Evolutionary conservation across 495 filamentous ascomycete species (phyloP).

Genomic region (Stereocaulon alpinum): DNA sequence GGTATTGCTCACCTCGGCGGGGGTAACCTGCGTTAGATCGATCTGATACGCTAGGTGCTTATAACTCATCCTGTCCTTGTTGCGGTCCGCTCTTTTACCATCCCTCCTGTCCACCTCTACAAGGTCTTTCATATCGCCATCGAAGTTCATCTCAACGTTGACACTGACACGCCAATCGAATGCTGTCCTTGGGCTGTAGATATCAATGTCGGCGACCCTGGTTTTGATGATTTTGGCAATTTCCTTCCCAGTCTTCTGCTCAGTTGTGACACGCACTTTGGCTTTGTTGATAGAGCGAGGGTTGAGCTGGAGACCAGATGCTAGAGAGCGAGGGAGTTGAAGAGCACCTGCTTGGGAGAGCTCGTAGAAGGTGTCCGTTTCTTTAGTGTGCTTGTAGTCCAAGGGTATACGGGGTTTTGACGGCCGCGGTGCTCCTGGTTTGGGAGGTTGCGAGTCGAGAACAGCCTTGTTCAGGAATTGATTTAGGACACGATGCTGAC

Average conservation of each 20-base stretch:
- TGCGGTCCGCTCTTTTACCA: slow-evolving; percentile 48
- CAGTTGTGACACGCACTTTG: slow-evolving; percentile 67
- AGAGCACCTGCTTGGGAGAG: slow-evolving; percentile 45
- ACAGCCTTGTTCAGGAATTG: slow-evolving; percentile 66
- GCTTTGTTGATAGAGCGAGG: slow-evolving; percentile 42
- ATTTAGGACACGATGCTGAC: slow-evolving; percentile 69
- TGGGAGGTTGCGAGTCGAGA: slow-evolving; percentile 38
- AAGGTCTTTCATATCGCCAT: slow-evolving; percentile 53
- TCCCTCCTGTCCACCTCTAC: slow-evolving; percentile 31
- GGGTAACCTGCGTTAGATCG: slow-evolving; percentile 80
- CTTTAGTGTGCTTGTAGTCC: slow-evolving; percentile 67
- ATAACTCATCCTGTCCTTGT: slow-evolving; percentile 85
- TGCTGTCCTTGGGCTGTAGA: slow-evolving; percentile 57
- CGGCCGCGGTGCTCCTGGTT: slow-evolving; percentile 32
- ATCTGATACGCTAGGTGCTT: slow-evolving; percentile 73
- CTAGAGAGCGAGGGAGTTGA: slow-evolving; percentile 44
- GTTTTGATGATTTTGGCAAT: slow-evolving; percentile 82
- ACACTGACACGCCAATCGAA: slow-evolving; percentile 85
- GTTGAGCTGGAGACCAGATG: slow-evolving; percentile 45
- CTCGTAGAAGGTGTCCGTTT: slow-evolving; percentile 73
- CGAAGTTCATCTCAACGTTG: slow-evolving; percentile 79
- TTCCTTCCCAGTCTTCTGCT: slow-evolving; percentile 60
- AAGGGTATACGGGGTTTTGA: slow-evolving; percentile 52
- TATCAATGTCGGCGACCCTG: slow-evolving; percentile 70
- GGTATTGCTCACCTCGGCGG: slow-evolving; percentile 42